Evolutionary conservation across 2,329 filamentous ascomycete species (phyloP).

Genomic region (Aschersonia sp.): DNA sequence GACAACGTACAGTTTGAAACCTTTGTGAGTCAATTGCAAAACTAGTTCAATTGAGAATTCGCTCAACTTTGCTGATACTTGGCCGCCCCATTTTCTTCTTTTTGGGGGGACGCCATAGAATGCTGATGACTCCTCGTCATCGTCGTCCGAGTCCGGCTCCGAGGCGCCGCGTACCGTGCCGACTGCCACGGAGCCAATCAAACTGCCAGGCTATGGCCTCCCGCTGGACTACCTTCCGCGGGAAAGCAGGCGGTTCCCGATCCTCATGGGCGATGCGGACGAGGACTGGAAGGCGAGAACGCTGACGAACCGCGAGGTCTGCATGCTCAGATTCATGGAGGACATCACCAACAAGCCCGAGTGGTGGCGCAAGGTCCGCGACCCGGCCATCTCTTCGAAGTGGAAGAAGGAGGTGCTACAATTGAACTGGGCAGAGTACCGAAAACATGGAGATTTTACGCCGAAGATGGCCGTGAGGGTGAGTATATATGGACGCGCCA

Average conservation of each 20-base stretch:
- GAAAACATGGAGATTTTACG: constrained; percentile 12
- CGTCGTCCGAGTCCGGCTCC: too few relatives aligned
- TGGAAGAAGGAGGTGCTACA: constrained; percentile 15
- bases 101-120: too few relatives aligned
- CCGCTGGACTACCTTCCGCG: constrained; percentile 7
- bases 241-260: constrained; percentile 7
- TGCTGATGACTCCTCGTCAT: too few relatives aligned
- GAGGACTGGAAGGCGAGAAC: constrained; percentile 12
- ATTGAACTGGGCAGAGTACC: constrained; percentile 14
- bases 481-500: constrained; percentile 1
- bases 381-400: constrained; percentile 11
- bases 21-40: too few relatives aligned
- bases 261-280: constrained; percentile 5
- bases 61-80: too few relatives aligned
- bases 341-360: constrained; percentile 19
- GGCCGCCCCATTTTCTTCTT: too few relatives aligned
- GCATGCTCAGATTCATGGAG: constrained; percentile 18
- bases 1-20: too few relatives aligned
- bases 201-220: constrained; percentile 12
- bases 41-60: too few relatives aligned
- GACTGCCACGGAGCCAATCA: neutral
- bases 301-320: constrained; percentile 14
- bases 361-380: constrained; percentile 18
- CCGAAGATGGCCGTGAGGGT: constrained; percentile 16
- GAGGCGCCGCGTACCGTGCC: neutral